Percentiles rank a stretch among this genome's conserved stretches.
Evolutionary conservation across 768 basidiomycete species (phyloP).

Genomic region (Kwoniella sp.): DNA sequence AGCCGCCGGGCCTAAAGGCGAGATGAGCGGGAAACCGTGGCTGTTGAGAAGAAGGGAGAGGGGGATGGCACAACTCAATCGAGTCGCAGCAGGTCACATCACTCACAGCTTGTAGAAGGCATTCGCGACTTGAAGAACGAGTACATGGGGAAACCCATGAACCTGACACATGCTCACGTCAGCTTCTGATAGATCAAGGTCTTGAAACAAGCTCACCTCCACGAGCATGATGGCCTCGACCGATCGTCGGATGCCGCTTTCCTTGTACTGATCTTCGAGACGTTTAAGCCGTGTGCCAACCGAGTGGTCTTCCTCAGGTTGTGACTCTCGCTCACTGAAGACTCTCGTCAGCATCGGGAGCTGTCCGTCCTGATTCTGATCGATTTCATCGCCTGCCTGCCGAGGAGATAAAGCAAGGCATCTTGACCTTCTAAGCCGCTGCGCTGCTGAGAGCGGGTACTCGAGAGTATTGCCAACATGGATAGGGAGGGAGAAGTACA

Average conservation of each 20-base stretch:
- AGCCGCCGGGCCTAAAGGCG: conserved; percentile 82
- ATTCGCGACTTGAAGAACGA: conserved; percentile 97
- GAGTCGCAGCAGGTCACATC: no score
- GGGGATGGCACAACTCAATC: no score
- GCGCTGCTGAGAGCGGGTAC: no score
- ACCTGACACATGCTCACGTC: conserved; percentile 1
- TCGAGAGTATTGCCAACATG: background rate
- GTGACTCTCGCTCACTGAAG: conserved; percentile 92
- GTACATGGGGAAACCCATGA: conserved; percentile 93
- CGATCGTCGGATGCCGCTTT: conserved; percentile 89
- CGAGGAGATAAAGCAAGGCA: no score
- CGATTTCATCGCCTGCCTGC: no score
- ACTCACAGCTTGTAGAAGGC: conserved; percentile 96
- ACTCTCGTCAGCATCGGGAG: no score
- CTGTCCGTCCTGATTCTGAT: no score
- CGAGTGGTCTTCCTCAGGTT: conserved; percentile 94
- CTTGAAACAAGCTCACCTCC: conserved; percentile 21
- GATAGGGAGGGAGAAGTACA: background rate
- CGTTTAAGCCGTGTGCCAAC: conserved; percentile 91
- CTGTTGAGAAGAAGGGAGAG: background rate
- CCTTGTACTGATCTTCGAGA: conserved; percentile 92
- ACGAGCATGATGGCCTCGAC: conserved; percentile 60
- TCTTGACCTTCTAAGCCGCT: no score
- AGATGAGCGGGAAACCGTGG: background rate
- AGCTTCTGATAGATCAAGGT: background rate